A percentile compares a stretch with the other conserved stretches of the same genome.
phyloP scores from a whole-genome alignment of 805 yeast genomes.

The Cyberlindnera maclurae region DNA sequence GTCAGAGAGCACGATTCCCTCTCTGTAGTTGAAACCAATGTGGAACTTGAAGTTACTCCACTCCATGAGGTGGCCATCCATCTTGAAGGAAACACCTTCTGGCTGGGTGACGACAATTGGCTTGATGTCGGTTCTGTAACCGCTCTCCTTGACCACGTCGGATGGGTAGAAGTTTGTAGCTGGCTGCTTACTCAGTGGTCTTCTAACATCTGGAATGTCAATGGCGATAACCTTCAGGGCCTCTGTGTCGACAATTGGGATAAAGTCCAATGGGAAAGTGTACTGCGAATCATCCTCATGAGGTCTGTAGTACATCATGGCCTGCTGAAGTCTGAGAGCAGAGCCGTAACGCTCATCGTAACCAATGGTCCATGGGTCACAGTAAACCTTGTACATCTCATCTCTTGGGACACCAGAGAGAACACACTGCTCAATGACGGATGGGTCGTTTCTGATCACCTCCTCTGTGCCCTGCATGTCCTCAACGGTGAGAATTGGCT shows the following conservation, averaged over 20 bases:
- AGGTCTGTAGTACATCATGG: slow-evolving; percentile 69
- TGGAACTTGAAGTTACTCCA: slow-evolving; percentile 79
- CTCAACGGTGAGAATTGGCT: slow-evolving; percentile 67
- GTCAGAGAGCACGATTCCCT: slow-evolving; percentile 74
- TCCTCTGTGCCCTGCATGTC: slow-evolving; percentile 59
- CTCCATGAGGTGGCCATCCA: slow-evolving; percentile 60
- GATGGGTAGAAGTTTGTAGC: slow-evolving; percentile 67
- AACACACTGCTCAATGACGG: slow-evolving; percentile 65
- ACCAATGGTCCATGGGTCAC: slow-evolving; percentile 69
- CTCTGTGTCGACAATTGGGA: slow-evolving; percentile 76
- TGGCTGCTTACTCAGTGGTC: slow-evolving; percentile 60
- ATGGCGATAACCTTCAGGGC: slow-evolving; percentile 60
- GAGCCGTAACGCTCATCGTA: slow-evolving; percentile 77
- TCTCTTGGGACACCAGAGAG: slow-evolving; percentile 58
- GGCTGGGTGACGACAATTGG: slow-evolving; percentile 74
- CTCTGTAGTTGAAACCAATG: slow-evolving; percentile 80
- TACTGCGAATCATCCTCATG: slow-evolving; percentile 72
- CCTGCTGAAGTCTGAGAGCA: slow-evolving; percentile 69
- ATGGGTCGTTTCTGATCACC: slow-evolving; percentile 62
- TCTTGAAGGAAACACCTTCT: slow-evolving; percentile 71
- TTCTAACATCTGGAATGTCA: slow-evolving; percentile 69
- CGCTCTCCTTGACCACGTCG: slow-evolving; percentile 53
- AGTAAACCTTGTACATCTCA: slow-evolving; percentile 41
- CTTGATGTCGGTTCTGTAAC: slow-evolving; percentile 55
- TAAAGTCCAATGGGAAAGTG: slow-evolving; percentile 64